phyloP scores from a whole-genome alignment of 805 yeast genomes.

The Komagataella pseudopastoris region DNA sequence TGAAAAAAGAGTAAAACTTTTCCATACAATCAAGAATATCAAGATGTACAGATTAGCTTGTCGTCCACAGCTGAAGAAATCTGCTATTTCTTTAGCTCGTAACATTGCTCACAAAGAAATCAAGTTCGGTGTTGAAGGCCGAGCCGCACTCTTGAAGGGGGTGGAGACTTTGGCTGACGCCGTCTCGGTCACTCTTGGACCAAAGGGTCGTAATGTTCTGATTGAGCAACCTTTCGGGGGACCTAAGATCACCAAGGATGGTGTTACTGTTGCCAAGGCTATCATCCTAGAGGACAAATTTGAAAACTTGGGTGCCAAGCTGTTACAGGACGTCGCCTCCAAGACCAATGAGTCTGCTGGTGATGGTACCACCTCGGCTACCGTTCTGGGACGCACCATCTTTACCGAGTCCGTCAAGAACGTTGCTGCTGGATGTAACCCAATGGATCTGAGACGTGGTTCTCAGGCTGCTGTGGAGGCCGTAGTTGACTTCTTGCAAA shows the following conservation, averaged over 20 bases:
- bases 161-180: slow-evolving; percentile 94
- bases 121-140: slow-evolving; percentile 93
- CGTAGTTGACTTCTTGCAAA: slow-evolving; percentile 71
- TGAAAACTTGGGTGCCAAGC: slow-evolving; percentile 92
- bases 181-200: slow-evolving; percentile 92
- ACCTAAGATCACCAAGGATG: slow-evolving; percentile 98
- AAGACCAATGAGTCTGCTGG: slow-evolving; percentile 97
- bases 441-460: slow-evolving; percentile 96
- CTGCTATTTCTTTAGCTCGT: slow-evolving; percentile 30
- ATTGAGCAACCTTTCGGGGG: slow-evolving; percentile 95
- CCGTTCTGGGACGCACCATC: slow-evolving; percentile 90
- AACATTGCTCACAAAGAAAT: slow-evolving; percentile 73
- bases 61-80: slow-evolving; percentile 26
- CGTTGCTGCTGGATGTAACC: slow-evolving; percentile 98
- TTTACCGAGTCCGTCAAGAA: slow-evolving; percentile 91
- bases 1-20: background rate
- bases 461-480: slow-evolving; percentile 94
- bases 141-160: slow-evolving; percentile 88
- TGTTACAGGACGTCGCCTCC: slow-evolving; percentile 91
- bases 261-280: slow-evolving; percentile 92
- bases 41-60: slow-evolving; percentile 32
- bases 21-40: background rate
- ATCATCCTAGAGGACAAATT: slow-evolving; percentile 76
- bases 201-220: slow-evolving; percentile 93
- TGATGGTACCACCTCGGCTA: slow-evolving; percentile 97